Base-by-base conservation (phyloP, 2,329 filamentous ascomycete genomes). In the Nigrograna mackinnonii region DNA sequence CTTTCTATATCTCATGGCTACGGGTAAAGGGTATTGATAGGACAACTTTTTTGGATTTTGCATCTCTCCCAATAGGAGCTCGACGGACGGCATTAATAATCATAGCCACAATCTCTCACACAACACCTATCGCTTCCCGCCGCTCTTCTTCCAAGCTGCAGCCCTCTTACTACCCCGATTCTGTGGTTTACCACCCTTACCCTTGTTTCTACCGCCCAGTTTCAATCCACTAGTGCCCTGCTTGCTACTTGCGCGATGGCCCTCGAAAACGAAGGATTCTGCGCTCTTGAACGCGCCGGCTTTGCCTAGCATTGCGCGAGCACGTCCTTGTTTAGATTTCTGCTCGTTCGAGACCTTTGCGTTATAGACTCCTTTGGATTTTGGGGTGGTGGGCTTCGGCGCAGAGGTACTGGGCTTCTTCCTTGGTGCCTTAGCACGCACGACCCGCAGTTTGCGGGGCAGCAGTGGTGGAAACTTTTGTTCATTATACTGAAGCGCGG, bases 391-490 rank as follows among this genome's bases (percentile, higher is more conserved):
- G 13, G 37, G 49, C 67, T 70, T 51, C 53, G 50, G 41, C 66
- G 71, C 49, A 14, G 53, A 58, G 49, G 39, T 47, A n/a, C 48
- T 53, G 6, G 43, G 58, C 16, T 62, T 55, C 47, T 66, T 63
- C 55, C 72, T 73, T 39, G 71, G 57, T 22, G 87, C 87, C 69
- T 91, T 92, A 62, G 94, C 94, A 47, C 94, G 85, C 35, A 83
- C 86, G 35, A 99, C 91, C 40, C 94, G 87, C 22, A 99, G 77
- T 53, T 85, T 81, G 34, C 94, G 85, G 7, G 92, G 92, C n/a
- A 97, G 83, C 82, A 96, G 85, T 14, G 92, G 92, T 13, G 92
- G 91, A 62, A 91, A 97, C 58, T 89, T 94, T 76, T 97, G 95
- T 49, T 84, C 91, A 65, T 96, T 82, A 47, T 92, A 82, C 28